Evolutionary conservation across 495 filamentous ascomycete genomes (phyloP), one percentile per base, ranked within the genome.

Genomic region (Trichocladium uniseriatum): DNA sequence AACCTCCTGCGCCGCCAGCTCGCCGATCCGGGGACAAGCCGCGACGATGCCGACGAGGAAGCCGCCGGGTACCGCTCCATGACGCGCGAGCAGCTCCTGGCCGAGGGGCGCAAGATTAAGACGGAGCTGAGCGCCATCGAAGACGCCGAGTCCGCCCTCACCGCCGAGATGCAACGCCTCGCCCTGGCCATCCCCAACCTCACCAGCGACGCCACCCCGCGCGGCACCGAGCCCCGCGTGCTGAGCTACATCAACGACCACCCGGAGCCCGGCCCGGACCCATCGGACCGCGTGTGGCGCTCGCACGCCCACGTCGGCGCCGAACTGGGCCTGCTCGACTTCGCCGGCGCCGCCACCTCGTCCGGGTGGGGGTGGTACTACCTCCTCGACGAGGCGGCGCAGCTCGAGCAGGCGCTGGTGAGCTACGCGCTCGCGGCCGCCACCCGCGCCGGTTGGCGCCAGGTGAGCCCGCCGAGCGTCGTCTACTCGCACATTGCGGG

Each of bases 341-440:
- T 98, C 59, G 72, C 81, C 10, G 79, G 73, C 44, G 87, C 89
- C 3, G 82, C 80, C 16, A 82, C 78, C 8, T 81, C 86, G 16
- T 86, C 81, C 29, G 92, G 92, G 14, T 97, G 90, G 90, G 92
- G 92, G 0, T 98, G 89, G 88, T 98, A 98, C 67, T 95, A 84
- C 64, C 79, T 98, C 0, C 74, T 82, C 28, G 86, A 94, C 65
- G 91, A 94, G 53, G 89, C 81, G 7, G 90, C 89, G 0, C 76
- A 92, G 64, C 76, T 98, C 2, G 92, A 97, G 63, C 90, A 95
- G 61, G 92, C 92, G 0, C 77, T 98, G 0, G 66, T 96, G n/a
- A 80, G 83, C 55, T 95, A 94, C 66, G 81, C 94, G 0, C 73
- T 95, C 3, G 68, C 70, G 18, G 77, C 83, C 3, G 86, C 84